Percentiles rank a stretch among this genome's conserved stretches.
Evolutionary conservation across 108 stramenopile species (phyloP).

Genomic region (Cyclotella sp.): DNA sequence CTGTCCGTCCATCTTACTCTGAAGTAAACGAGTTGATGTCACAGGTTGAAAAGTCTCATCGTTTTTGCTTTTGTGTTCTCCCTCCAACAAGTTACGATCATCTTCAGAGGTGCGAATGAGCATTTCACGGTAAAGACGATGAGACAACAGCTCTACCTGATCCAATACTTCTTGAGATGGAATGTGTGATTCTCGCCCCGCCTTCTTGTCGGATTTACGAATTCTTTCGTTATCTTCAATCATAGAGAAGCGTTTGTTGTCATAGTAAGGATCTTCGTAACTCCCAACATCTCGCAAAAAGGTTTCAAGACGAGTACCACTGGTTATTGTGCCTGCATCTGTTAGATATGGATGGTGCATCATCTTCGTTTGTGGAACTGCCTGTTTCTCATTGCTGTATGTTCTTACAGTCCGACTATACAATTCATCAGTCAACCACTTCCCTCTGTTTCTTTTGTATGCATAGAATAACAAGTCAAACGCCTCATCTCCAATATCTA

Average conservation of each 20-base stretch:
- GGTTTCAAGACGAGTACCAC: constrained; percentile 76
- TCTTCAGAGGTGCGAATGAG: constrained; percentile 42
- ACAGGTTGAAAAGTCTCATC: constrained; percentile 35
- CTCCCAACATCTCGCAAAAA: constrained; percentile 75
- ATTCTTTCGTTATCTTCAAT: constrained; percentile 59
- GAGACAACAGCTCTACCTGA: constrained; percentile 41
- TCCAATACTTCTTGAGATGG: constrained; percentile 75
- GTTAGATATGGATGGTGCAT: constrained; percentile 88
- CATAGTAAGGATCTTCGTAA: constrained; percentile 79
- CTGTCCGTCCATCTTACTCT: constrained; percentile 23
- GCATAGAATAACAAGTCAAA: constrained; percentile 93
- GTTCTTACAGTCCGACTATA: constrained; percentile 25
- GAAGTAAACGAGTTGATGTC: constrained; percentile 22
- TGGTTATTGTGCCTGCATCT: constrained; percentile 68
- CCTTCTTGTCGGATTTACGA: constrained; percentile 61
- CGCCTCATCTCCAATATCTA: constrained; percentile 96
- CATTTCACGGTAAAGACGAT: constrained; percentile 67
- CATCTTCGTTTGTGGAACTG: constrained; percentile 6
- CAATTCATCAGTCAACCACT: constrained; percentile 71
- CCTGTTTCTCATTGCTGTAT: neutral
- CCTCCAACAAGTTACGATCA: neutral
- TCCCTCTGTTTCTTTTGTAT: constrained; percentile 81
- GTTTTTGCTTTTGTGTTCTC: constrained; percentile 9
- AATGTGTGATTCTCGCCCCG: constrained; percentile 61
- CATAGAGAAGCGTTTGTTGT: constrained; percentile 65